These are phyloP conservation scores for Neofusicoccum kwambonambiense DNA, from an alignment of 2,329 filamentous ascomycete genomes.

Conservation along the genomic window DNA sequence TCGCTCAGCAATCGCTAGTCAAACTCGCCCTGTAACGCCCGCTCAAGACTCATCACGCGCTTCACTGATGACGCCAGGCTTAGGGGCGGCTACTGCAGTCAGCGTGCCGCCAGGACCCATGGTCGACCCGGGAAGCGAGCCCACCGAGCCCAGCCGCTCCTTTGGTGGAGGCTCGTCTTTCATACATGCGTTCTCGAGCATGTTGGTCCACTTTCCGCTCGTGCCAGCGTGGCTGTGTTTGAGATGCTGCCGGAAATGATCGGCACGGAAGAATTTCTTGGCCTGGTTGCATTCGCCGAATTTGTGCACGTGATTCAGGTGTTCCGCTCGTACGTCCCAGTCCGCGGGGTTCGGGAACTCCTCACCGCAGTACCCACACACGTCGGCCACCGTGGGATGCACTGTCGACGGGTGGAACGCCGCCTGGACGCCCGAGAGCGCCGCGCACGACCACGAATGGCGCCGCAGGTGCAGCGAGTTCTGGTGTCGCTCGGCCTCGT, in stretches of 20 bases:
- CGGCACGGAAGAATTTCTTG: constrained; percentile 96
- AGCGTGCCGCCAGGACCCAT: constrained; percentile 27
- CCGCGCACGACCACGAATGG: constrained; percentile 96
- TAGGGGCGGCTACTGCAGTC: constrained; percentile 20
- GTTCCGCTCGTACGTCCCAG: constrained; percentile 82
- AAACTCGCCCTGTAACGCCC: constrained; percentile 13
- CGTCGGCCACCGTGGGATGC: constrained; percentile 63
- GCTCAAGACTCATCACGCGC: constrained; percentile 39
- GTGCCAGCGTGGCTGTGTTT: constrained; percentile 97
- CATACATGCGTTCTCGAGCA: constrained; percentile 96
- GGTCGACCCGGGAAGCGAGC: constrained; percentile 30
- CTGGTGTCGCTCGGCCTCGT: constrained; percentile 93
- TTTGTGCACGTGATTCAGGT: constrained; percentile 90
- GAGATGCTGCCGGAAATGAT: constrained; percentile 96
- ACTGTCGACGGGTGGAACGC: constrained; percentile 82
- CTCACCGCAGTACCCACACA: constrained; percentile 92
- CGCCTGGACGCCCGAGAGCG: constrained; percentile 68
- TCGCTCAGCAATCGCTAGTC: constrained; percentile 18
- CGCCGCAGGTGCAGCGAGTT: constrained; percentile 89
- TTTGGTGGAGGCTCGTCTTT: constrained; percentile 72
- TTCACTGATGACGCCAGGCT: constrained; percentile 39
- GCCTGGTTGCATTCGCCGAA: constrained; percentile 97
- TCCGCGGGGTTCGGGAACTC: constrained; percentile 86
- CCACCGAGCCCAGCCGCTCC: constrained; percentile 35
- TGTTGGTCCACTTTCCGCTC: constrained; percentile 98